Conservation (phyloP, 495 filamentous ascomycete species). For the Penicillium alfredii region DNA sequence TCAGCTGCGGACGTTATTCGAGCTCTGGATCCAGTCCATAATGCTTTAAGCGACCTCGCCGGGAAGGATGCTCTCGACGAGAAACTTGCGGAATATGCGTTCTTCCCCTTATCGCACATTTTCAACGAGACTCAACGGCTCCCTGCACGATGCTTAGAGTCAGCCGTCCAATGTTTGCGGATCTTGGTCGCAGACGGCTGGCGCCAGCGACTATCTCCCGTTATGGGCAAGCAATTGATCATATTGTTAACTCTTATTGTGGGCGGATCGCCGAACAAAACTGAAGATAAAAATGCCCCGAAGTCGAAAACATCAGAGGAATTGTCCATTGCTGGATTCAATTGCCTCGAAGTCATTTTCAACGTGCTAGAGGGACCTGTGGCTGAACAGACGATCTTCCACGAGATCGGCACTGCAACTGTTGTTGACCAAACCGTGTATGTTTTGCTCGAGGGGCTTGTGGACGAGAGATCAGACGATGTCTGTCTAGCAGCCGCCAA, state of each 20-base stretch:
- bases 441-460: slow-evolving; percentile 65
- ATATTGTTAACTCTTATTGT: slow-evolving; percentile 77
- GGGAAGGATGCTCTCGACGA: slow-evolving; percentile 56
- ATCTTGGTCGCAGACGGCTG: slow-evolving; percentile 73
- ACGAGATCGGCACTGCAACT: slow-evolving; percentile 50
- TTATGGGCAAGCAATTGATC: slow-evolving; percentile 76
- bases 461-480: slow-evolving; percentile 50
- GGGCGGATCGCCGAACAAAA: slow-evolving; percentile 57
- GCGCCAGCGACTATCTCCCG: slow-evolving; percentile 56
- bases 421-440: slow-evolving; percentile 81
- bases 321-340: slow-evolving; percentile 54
- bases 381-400: slow-evolving; percentile 52
- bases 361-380: slow-evolving; percentile 34
- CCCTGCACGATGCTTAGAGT: slow-evolving; percentile 66
- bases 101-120: slow-evolving; percentile 86
- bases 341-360: slow-evolving; percentile 52
- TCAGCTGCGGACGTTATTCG: slow-evolving; percentile 49
- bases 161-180: slow-evolving; percentile 64
- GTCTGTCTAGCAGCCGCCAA: slow-evolving; percentile 61
- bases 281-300: slow-evolving; percentile 23
- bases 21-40: slow-evolving; percentile 49
- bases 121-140: slow-evolving; percentile 69
- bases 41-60: slow-evolving; percentile 47
- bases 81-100: slow-evolving; percentile 87
- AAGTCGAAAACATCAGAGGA: slow-evolving; percentile 57